These are phyloP conservation scores for Vinca major DNA, from an alignment of 305 asterid species.

Conservation along the genomic window DNA sequence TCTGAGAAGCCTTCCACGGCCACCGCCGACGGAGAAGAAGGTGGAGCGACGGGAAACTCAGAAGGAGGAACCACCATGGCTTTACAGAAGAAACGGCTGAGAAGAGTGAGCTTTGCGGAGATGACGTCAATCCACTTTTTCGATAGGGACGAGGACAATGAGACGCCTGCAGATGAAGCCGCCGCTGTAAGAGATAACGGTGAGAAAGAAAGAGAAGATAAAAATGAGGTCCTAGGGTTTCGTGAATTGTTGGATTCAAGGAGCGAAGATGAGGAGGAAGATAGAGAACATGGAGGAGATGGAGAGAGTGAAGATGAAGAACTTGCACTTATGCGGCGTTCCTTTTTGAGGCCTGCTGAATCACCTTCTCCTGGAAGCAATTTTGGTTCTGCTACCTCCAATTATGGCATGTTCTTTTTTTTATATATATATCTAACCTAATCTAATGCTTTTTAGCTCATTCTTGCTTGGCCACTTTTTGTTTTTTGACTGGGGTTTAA, in stretches of 20 bases:
- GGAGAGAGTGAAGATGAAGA: constrained; percentile 50
- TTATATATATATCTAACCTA: no score
- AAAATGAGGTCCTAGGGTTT: constrained; percentile 24
- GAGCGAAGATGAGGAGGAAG: constrained; percentile 32
- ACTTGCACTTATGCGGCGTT: constrained; percentile 32
- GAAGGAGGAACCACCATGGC: constrained; percentile 20
- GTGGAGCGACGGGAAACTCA: constrained; percentile 20
- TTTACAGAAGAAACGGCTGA: constrained; percentile 58
- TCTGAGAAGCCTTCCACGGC: constrained; percentile 9
- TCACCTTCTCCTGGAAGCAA: constrained; percentile 89
- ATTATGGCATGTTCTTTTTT: constrained; percentile 75
- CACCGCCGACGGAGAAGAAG: constrained; percentile 18
- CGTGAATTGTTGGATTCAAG: constrained; percentile 27
- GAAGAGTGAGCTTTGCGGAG: constrained; percentile 98
- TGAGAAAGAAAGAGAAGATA: constrained; percentile 15
- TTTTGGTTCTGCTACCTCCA: constrained; percentile 76
- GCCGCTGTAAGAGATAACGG: constrained; percentile 16
- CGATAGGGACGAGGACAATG: constrained; percentile 82
- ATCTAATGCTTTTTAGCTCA: neutral
- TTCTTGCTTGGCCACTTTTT: neutral
- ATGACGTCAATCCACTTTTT: constrained; percentile 78
- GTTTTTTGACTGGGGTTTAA: neutral
- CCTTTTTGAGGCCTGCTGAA: constrained; percentile 54
- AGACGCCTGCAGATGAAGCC: constrained; percentile 32
- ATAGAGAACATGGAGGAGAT: constrained; percentile 31